Percentiles rank a stretch among this genome's conserved stretches.
These are phyloP conservation scores for Oryza meyeriana DNA, from an alignment of 176 grass and related monocot genomes.

Conservation along the genomic window DNA sequence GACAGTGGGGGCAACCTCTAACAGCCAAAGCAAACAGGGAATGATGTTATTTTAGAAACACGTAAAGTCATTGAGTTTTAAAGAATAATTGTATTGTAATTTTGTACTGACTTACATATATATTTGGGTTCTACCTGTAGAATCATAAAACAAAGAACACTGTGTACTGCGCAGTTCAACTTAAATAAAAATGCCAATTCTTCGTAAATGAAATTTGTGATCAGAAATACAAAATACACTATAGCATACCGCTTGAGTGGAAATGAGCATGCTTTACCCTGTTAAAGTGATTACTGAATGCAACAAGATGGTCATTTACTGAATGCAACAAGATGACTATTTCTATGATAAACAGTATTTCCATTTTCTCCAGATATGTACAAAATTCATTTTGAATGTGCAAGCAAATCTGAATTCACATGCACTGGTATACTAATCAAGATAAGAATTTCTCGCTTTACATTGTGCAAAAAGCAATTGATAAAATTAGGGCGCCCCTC, in stretches of 20 bases:
- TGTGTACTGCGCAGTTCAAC: not conserved
- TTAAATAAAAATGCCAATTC: not conserved
- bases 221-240: not conserved
- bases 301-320: not conserved
- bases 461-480: not conserved
- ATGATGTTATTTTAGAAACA: constrained; percentile 1
- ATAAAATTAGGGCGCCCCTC: not conserved
- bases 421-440: not conserved
- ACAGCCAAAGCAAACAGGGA: constrained; percentile 23
- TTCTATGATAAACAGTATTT: not conserved
- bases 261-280: not conserved
- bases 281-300: not conserved
- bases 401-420: not conserved
- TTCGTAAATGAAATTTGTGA: not conserved
- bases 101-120: constrained; percentile 11
- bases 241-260: not conserved
- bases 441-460: not conserved
- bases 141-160: not conserved
- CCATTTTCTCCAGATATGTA: not conserved
- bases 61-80: not conserved
- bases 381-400: not conserved
- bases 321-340: not conserved
- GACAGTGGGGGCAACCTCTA: constrained; percentile 91
- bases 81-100: not conserved
- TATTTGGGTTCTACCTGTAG: not conserved